Percentiles rank a stretch among this genome's conserved stretches.
These are phyloP conservation scores for Neostapfia colusana DNA, from an alignment of 176 grass and related monocot genomes.

Conservation along the genomic window DNA sequence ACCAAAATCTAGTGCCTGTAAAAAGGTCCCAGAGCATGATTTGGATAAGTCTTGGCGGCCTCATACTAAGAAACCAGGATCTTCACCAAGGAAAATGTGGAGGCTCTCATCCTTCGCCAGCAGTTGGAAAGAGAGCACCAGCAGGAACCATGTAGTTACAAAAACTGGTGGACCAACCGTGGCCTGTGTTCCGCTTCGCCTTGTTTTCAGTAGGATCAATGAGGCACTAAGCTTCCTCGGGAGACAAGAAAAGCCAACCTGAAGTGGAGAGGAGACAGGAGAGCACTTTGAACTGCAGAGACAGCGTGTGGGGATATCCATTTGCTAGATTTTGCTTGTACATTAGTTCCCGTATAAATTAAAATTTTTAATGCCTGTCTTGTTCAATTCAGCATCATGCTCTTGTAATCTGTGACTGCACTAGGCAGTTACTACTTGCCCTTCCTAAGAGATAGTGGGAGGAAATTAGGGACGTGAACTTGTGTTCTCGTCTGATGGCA, in stretches of 20 bases:
- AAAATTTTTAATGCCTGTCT: slow-evolving; percentile 31
- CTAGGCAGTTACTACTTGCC: slow-evolving; percentile 40
- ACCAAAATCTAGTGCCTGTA: slow-evolving; percentile 38
- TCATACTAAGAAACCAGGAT: slow-evolving; percentile 65
- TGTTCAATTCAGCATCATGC: slow-evolving; percentile 43
- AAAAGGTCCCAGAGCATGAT: slow-evolving; percentile 43
- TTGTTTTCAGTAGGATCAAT: slow-evolving; percentile 98
- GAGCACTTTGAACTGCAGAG: not conserved
- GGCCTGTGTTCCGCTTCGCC: slow-evolving; percentile 76
- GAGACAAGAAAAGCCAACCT: slow-evolving; percentile 58
- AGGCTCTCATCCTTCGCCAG: slow-evolving; percentile 89
- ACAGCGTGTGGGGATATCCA: slow-evolving; percentile 26
- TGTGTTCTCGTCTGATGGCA: slow-evolving; percentile 7
- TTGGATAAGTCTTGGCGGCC: slow-evolving; percentile 57
- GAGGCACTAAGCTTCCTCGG: slow-evolving; percentile 74
- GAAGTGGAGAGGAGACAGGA: slow-evolving; percentile 28
- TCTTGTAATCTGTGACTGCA: slow-evolving; percentile 37
- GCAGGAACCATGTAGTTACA: slow-evolving; percentile 58
- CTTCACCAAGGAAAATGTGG: slow-evolving; percentile 88
- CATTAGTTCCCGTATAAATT: slow-evolving; percentile 42
- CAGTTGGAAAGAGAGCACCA: slow-evolving; percentile 46
- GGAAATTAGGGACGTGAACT: slow-evolving; percentile 47
- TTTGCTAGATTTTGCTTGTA: slow-evolving; percentile 47
- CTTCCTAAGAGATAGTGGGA: slow-evolving; percentile 15
- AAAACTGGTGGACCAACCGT: slow-evolving; percentile 61